phyloP scores from a whole-genome alignment of 345 rosid species.

The Bruguiera sexangula region DNA sequence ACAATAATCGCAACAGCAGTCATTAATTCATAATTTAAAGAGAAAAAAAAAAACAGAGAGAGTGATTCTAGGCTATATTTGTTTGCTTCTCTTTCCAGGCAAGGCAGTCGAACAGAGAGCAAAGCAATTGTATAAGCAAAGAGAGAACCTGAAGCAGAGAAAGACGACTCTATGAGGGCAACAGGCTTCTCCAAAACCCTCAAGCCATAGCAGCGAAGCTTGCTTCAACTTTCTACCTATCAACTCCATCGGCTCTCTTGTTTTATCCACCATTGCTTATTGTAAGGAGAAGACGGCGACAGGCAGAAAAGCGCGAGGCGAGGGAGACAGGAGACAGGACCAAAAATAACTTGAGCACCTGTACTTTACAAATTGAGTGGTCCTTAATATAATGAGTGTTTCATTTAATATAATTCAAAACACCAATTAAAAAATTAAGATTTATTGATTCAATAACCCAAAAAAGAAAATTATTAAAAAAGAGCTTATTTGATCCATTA shows the following conservation, averaged over 20 bases:
- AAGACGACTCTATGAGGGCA: conserved; percentile 77
- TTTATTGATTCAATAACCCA: too few relatives aligned
- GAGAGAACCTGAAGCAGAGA: conserved; percentile 59
- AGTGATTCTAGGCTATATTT: not conserved
- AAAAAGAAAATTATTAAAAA: too few relatives aligned
- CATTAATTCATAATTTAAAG: not conserved
- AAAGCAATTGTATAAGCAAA: not conserved
- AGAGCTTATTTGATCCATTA: too few relatives aligned
- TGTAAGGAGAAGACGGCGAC: too few relatives aligned
- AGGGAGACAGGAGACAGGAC: too few relatives aligned
- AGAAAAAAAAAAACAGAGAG: not conserved
- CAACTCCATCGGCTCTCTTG: conserved; percentile 22
- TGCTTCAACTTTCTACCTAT: conserved; percentile 44
- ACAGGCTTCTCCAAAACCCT: conserved; percentile 84
- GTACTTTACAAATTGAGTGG: too few relatives aligned
- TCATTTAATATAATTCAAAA: too few relatives aligned
- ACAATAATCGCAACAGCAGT: not conserved
- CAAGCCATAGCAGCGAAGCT: conserved; percentile 58
- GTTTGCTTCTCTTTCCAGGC: not conserved
- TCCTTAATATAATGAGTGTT: too few relatives aligned
- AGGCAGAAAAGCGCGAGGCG: too few relatives aligned
- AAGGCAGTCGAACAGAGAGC: not conserved
- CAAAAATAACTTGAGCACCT: too few relatives aligned
- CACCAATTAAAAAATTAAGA: too few relatives aligned
- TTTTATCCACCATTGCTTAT: conserved; percentile 9